Evolutionary conservation across 306 rosid genomes (phyloP).

Genomic region (Boehmeria nivea): DNA sequence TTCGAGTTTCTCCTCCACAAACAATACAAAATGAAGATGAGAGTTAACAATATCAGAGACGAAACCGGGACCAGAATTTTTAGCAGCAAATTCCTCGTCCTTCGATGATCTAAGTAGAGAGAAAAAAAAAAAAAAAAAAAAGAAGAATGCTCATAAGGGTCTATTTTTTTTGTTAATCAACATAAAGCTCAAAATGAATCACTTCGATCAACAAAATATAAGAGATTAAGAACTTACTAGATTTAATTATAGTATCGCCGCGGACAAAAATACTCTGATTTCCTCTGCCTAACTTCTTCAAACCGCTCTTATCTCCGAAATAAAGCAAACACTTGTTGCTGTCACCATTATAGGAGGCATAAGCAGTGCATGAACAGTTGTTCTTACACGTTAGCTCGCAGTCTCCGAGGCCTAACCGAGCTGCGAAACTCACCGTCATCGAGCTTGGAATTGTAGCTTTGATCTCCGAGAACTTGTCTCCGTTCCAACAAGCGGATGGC

Average conservation of each 20-base stretch:
- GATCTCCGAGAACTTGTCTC: conserved; percentile 13
- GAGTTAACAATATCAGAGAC: background rate
- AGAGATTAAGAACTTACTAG: conserved; percentile 14
- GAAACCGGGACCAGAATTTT: background rate
- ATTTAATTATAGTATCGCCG: background rate
- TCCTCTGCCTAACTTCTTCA: background rate
- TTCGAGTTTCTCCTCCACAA: conserved; percentile 9
- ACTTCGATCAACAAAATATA: too few relatives aligned
- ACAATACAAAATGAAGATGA: background rate
- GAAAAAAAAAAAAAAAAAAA: background rate
- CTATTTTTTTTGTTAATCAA: background rate
- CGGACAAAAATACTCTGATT: conserved; percentile 13
- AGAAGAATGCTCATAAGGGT: background rate
- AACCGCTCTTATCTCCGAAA: background rate
- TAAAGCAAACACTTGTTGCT: conserved; percentile 5
- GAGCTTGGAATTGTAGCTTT: background rate
- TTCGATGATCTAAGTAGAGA: background rate
- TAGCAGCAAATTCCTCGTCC: background rate
- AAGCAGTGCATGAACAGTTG: conserved; percentile 19
- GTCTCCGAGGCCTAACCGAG: conserved; percentile 3
- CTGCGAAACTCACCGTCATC: background rate
- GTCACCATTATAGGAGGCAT: background rate
- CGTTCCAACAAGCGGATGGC: background rate
- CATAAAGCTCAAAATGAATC: background rate
- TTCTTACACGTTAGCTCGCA: conserved; percentile 4